Evolutionary conservation across 2,329 filamentous ascomycete genomes (phyloP).

Genomic region (Pyricularia pennisetigena): DNA sequence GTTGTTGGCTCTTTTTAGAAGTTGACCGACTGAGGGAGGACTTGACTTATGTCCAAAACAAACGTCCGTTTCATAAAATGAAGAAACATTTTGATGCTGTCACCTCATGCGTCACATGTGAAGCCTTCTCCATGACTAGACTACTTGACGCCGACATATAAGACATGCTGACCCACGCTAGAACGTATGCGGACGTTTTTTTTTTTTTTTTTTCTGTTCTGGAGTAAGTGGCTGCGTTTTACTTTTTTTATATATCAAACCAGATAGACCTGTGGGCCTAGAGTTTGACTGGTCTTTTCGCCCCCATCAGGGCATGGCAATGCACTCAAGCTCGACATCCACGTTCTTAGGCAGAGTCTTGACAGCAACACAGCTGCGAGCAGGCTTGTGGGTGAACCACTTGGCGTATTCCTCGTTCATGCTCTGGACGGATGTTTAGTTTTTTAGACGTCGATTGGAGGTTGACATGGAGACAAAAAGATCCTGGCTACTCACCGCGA

Average conservation of each 20-base stretch:
- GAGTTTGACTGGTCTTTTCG: not conserved
- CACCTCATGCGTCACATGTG: not conserved
- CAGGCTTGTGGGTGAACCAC: slow-evolving; percentile 75
- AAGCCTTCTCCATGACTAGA: not conserved
- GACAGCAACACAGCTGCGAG: slow-evolving; percentile 83
- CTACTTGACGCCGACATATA: not conserved
- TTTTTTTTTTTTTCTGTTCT: no score
- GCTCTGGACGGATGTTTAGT: slow-evolving; percentile 29
- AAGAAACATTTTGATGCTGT: not conserved
- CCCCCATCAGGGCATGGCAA: slow-evolving; percentile 52
- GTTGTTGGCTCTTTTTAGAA: not conserved
- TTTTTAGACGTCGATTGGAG: not conserved
- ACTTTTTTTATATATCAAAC: not conserved
- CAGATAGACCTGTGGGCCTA: not conserved
- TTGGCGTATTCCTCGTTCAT: slow-evolving; percentile 84
- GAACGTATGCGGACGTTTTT: not conserved
- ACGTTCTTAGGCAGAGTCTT: slow-evolving; percentile 81
- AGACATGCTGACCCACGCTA: not conserved
- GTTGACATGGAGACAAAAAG: not conserved
- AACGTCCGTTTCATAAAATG: not conserved
- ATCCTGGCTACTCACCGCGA: slow-evolving; percentile 40
- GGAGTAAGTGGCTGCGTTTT: not conserved
- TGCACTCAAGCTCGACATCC: slow-evolving; percentile 83
- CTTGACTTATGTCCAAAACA: not conserved
- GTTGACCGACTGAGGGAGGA: no score